Evolutionary conservation across 1,284 basidiomycete species (phyloP).

Genomic region (Violaceomyces palustris): DNA sequence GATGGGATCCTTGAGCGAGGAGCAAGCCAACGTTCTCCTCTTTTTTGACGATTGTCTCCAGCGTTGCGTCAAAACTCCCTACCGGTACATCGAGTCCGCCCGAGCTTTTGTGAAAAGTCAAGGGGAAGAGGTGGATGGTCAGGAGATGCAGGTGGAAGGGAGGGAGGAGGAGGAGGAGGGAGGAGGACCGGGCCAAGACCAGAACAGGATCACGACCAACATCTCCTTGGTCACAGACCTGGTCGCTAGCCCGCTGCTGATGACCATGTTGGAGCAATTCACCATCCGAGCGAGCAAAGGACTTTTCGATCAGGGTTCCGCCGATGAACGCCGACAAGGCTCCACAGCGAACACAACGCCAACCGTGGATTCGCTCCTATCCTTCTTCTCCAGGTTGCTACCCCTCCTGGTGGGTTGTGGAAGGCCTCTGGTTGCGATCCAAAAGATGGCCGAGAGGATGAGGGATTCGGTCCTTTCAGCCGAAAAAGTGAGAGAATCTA

Average conservation of each 20-base stretch:
- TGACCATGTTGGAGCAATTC: constrained; percentile 33
- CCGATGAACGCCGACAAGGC: too few species aligned
- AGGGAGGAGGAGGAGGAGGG: not conserved
- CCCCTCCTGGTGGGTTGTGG: constrained; percentile 16
- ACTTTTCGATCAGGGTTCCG: constrained; percentile 9
- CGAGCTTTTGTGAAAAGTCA: too few species aligned
- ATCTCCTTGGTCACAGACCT: constrained; percentile 8
- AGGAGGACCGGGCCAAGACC: not conserved
- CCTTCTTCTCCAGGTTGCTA: constrained; percentile 27
- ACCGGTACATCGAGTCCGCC: constrained; percentile 76
- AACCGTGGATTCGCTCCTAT: constrained; percentile 7
- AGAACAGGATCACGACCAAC: not conserved
- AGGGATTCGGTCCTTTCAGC: too few species aligned
- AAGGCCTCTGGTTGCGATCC: constrained; percentile 5
- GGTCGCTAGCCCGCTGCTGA: constrained; percentile 25
- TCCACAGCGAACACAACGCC: too few species aligned
- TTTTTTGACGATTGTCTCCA: constrained; percentile 84
- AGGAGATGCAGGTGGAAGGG: constrained; percentile 11
- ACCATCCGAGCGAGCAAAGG: constrained; percentile 27
- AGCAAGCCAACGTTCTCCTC: constrained; percentile 61
- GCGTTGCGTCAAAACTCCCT: constrained; percentile 76
- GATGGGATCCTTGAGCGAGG: constrained; percentile 56
- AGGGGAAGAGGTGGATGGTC: too few species aligned
- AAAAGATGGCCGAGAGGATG: constrained; percentile 7
- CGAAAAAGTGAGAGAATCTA: too few species aligned